Conservation (phyloP, 1,139 yeast genomes). For the Nematodospora anomalae region DNA sequence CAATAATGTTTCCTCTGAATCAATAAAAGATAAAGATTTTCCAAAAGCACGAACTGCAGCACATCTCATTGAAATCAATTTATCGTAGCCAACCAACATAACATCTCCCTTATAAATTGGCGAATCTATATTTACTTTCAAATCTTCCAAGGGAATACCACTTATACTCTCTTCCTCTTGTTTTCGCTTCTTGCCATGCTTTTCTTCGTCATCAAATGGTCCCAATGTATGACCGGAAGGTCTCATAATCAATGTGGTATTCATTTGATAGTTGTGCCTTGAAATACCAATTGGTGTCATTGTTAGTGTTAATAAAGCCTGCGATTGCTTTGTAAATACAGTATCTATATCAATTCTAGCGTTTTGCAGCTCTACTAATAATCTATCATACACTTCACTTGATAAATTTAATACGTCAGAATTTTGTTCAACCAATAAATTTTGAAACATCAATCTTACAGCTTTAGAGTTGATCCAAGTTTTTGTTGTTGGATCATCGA, state of each 20-base stretch:
- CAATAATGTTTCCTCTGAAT: slow-evolving; percentile 36
- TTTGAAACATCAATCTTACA: slow-evolving; percentile 79
- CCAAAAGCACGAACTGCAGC: slow-evolving; percentile 81
- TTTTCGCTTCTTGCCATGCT: slow-evolving; percentile 38
- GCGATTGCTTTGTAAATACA: slow-evolving; percentile 42
- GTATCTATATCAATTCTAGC: slow-evolving; percentile 27
- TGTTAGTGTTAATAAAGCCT: slow-evolving; percentile 64
- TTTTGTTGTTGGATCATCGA: slow-evolving; percentile 63
- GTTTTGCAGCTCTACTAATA: slow-evolving; percentile 48
- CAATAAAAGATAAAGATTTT: slow-evolving; percentile 56
- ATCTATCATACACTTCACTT: slow-evolving; percentile 55
- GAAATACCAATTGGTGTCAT: slow-evolving; percentile 96
- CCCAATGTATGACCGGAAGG: slow-evolving; percentile 71
- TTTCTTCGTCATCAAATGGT: slow-evolving; percentile 19
- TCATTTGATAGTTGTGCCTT: slow-evolving; percentile 85
- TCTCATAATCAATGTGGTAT: slow-evolving; percentile 65
- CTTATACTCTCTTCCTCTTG: slow-evolving; percentile 25
- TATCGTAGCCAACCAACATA: slow-evolving; percentile 75
- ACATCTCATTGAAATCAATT: slow-evolving; percentile 72
- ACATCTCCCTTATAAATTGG: slow-evolving; percentile 93
- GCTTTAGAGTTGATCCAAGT: slow-evolving; percentile 78
- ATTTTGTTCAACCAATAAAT: slow-evolving; percentile 86
- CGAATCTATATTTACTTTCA: slow-evolving; percentile 81
- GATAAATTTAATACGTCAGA: slow-evolving; percentile 68
- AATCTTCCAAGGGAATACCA: slow-evolving; percentile 60